Percentiles rank a stretch among this genome's conserved stretches.
These are phyloP conservation scores for Leishmania arabica DNA, from an alignment of 208 protist species.

Conservation along the genomic window DNA sequence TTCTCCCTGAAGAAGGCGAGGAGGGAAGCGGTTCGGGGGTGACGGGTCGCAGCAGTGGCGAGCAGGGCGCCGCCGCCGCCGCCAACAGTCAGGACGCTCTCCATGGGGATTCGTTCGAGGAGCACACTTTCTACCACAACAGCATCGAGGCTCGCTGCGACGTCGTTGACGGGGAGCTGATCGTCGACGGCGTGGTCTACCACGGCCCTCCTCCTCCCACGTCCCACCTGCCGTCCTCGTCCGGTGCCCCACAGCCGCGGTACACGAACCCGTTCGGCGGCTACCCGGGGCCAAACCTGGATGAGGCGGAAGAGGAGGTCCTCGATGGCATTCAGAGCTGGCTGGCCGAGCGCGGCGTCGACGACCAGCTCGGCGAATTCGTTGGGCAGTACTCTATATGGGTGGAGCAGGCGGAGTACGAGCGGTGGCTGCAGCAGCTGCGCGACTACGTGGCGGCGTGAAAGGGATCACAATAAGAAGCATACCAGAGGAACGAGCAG, in stretches of 20 bases:
- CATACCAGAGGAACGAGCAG: background rate
- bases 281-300: constrained; percentile 76
- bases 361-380: constrained; percentile 86
- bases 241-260: constrained; percentile 16
- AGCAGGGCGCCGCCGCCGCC: background rate
- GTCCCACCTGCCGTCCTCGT: background rate
- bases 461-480: background rate
- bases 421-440: constrained; percentile 83
- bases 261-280: constrained; percentile 75
- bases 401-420: constrained; percentile 89
- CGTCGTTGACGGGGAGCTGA: constrained; percentile 79
- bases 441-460: constrained; percentile 83
- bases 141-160: constrained; percentile 79
- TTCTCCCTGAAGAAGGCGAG: constrained; percentile 8
- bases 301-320: constrained; percentile 83
- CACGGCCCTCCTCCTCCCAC: constrained; percentile 39
- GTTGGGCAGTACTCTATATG: constrained; percentile 79
- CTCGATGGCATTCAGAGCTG: constrained; percentile 79
- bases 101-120: constrained; percentile 25
- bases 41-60: background rate
- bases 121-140: constrained; percentile 59
- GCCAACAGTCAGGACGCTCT: background rate
- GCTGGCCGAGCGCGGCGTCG: constrained; percentile 77
- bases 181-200: constrained; percentile 72
- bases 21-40: background rate